phyloP scores from a whole-genome alignment of 306 rosid genomes.

The Gynostemma pentaphyllum region DNA sequence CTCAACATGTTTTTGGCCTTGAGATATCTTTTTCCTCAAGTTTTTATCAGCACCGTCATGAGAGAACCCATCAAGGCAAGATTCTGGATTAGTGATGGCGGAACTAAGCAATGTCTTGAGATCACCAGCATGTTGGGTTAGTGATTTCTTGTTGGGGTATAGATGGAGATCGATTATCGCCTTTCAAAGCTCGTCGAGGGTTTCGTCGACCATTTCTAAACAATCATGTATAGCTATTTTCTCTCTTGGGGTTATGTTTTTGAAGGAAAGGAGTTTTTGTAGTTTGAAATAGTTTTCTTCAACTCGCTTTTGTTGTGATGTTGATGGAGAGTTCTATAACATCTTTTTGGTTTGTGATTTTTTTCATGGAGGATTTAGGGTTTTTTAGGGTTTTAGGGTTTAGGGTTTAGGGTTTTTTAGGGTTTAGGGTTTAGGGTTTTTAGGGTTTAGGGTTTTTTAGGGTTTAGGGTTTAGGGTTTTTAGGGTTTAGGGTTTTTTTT shows the following conservation, averaged over 20 bases:
- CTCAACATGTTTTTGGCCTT: slow-evolving; percentile 42
- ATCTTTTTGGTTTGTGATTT: slow-evolving; percentile 27
- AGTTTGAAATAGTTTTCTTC: slow-evolving; percentile 34
- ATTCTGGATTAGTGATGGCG: slow-evolving; percentile 63
- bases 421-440: too few species aligned
- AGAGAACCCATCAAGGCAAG: slow-evolving; percentile 75
- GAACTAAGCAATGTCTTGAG: slow-evolving; percentile 52
- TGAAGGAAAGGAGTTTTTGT: slow-evolving; percentile 15
- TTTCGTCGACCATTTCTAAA: slow-evolving; percentile 43
- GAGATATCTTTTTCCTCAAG: slow-evolving; percentile 24
- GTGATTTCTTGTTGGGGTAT: slow-evolving; percentile 33
- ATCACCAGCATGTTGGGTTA: slow-evolving; percentile 48
- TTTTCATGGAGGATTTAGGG: too few species aligned
- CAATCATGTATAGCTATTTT: slow-evolving; percentile 57
- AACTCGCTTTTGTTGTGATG: slow-evolving; percentile 34
- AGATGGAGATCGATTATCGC: slow-evolving; percentile 23
- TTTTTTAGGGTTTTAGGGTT: too few species aligned
- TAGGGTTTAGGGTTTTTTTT: too few species aligned
- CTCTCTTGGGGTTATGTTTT: too few species aligned
- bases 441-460: too few species aligned
- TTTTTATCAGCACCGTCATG: slow-evolving; percentile 32
- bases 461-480: too few species aligned
- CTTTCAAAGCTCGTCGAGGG: slow-evolving; percentile 43
- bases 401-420: too few species aligned
- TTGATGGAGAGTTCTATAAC: slow-evolving; percentile 38